Conservation (phyloP, 805 yeast species). For the Blastobotrys mokoenaii region DNA sequence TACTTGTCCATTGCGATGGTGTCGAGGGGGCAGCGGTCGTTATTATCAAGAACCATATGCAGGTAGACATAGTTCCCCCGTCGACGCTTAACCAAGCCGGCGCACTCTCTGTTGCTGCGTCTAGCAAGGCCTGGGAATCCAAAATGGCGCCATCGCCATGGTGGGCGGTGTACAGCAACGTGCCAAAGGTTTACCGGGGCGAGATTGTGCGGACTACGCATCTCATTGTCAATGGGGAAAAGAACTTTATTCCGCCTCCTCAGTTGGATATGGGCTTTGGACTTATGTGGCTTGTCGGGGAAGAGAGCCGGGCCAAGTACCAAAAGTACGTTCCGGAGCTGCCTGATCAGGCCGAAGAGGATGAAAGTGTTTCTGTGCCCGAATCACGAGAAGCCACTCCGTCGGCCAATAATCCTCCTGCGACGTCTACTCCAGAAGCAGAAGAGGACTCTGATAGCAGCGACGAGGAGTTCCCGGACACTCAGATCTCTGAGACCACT, state of each 20-base stretch:
- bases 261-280: conserved; percentile 88
- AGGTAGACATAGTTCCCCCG: conserved; percentile 58
- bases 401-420: too few species aligned
- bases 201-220: conserved; percentile 59
- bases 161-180: conserved; percentile 64
- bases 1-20: conserved; percentile 59
- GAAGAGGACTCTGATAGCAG: conserved; percentile 17
- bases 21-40: conserved; percentile 67
- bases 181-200: conserved; percentile 47
- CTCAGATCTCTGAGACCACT: conserved; percentile 15
- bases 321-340: conserved; percentile 4
- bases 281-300: conserved; percentile 63
- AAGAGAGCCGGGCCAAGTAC: conserved; percentile 35
- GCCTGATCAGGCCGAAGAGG: conserved; percentile 17
- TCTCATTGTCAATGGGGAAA: conserved; percentile 44
- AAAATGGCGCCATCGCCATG: conserved; percentile 78
- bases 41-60: conserved; percentile 71
- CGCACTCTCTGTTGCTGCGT: conserved; percentile 63
- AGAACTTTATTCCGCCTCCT: conserved; percentile 57
- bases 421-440: too few species aligned
- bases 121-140: conserved; percentile 80
- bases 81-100: conserved; percentile 87
- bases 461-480: conserved; percentile 24
- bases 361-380: conserved; percentile 7
- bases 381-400: conserved; percentile 4